Evolutionary conservation across 768 basidiomycete species (phyloP).

Genomic region (Jaapia argillacea): DNA sequence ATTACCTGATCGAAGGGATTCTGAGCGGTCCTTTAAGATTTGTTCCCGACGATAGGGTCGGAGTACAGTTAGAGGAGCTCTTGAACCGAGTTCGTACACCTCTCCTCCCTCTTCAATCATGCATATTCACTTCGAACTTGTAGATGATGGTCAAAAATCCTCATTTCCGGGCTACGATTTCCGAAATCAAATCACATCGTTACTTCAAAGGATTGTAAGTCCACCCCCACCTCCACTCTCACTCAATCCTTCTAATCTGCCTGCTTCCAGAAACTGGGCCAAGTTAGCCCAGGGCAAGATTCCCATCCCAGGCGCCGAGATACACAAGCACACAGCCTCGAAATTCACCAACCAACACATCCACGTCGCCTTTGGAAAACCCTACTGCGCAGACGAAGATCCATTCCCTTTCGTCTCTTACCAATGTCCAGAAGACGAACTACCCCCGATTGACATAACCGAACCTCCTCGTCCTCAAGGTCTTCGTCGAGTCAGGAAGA

Average conservation of each 20-base stretch:
- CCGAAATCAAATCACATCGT: background rate
- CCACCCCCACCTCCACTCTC: background rate
- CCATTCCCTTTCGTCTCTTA: too few species aligned
- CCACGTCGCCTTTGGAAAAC: background rate
- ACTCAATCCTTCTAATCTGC: background rate
- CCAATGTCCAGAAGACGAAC: too few species aligned
- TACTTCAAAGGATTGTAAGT: background rate
- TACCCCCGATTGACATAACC: too few species aligned
- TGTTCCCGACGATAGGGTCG: background rate
- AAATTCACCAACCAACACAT: background rate
- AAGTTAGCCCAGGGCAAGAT: background rate
- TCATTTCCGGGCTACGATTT: background rate
- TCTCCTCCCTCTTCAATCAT: background rate
- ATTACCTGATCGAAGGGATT: background rate
- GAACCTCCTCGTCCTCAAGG: background rate
- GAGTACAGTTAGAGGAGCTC: background rate
- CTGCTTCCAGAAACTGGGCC: background rate
- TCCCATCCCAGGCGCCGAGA: background rate
- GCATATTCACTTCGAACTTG: background rate
- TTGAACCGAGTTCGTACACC: background rate
- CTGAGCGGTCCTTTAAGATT: background rate
- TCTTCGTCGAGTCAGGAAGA: background rate
- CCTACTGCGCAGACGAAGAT: background rate
- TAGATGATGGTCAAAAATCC: background rate
- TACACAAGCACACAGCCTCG: background rate